Evolutionary conservation across 371 early-diverging fungal genomes (phyloP), one percentile per base, ranked within the genome.

Genomic region (Entomophthora muscae): DNA sequence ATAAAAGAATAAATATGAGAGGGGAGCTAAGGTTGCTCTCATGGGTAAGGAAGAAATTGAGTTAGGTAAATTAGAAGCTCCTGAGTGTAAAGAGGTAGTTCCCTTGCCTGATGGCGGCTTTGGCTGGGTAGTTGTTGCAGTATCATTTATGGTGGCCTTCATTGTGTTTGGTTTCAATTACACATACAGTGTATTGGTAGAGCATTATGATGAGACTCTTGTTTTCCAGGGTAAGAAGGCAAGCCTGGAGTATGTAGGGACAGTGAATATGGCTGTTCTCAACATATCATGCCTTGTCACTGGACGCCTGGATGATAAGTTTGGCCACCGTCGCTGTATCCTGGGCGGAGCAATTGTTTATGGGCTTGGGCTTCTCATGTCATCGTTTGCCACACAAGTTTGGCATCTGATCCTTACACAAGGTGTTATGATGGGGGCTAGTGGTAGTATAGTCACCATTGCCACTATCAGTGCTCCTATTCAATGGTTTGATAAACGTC

Each of bases 381-480:
- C 64, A 1, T 63, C 64, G 23, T 63, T 53, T 22, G 30, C 56
- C 10, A 63, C 64, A 53, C 66, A 72, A 5, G 60, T 76, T 1
- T 81, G 82, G 82, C 79, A 79, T 33, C 68, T 81, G n/a, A 76
- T 76, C 58, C 66, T 81, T 17, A 72, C 76, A 17, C 76, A 78
- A 42, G 72, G 81, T 61, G 52, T 78, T 7, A 66, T 81, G 27
- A 76, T 75, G 61, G 82, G 82, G 30, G 21, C 76, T 12, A 78
- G 77, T 24, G 68, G 67, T 5, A 70, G 78, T 60, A 67, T 86
- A 64, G 70, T 74, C 3, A 85, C 80, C 68, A 76, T 80, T 27
- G 76, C 85, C 1, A 77, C 80, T 3, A 88, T 67, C 90, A 86
- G 87, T n/a, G n/a, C n/a, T n/a, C n/a, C n/a, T n/a, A n/a, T n/a